phyloP scores from a whole-genome alignment of 352 stramenopile species.

The Aphanomyces astaci region DNA sequence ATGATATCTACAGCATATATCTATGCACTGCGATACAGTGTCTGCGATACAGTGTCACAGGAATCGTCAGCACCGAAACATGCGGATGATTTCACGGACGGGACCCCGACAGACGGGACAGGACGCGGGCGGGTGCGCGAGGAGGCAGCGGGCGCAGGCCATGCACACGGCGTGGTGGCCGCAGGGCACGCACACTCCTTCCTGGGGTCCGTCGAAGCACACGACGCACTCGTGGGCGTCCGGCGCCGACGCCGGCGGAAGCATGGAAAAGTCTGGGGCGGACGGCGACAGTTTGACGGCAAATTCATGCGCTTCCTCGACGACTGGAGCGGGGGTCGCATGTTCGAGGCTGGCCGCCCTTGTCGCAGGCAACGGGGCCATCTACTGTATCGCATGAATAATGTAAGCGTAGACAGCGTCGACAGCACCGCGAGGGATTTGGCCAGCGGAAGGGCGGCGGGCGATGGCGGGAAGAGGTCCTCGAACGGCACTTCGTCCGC shows the following conservation, averaged over 20 bases:
- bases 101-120: slow-evolving; percentile 69
- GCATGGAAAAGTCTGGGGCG: not conserved
- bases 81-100: slow-evolving; percentile 67
- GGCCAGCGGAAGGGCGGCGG: not conserved
- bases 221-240: slow-evolving; percentile 56
- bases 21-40: not conserved
- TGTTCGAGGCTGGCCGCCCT: no score
- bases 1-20: not conserved
- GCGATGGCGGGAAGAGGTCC: slow-evolving; percentile 1
- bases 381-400: no score
- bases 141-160: slow-evolving; percentile 58
- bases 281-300: no score
- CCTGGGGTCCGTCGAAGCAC: slow-evolving; percentile 71
- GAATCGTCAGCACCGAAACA: slow-evolving; percentile 51
- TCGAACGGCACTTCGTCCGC: slow-evolving; percentile 5
- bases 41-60: not conserved
- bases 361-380: no score
- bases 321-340: no score
- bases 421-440: not conserved
- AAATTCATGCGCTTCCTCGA: no score
- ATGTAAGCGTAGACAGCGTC: not conserved
- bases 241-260: not conserved
- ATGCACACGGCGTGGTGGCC: slow-evolving; percentile 84
- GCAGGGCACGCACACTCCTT: slow-evolving; percentile 71
- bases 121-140: slow-evolving; percentile 40